Percentiles rank a stretch among this genome's conserved stretches.
phyloP scores from a whole-genome alignment of 306 rosid species.

The Begonia peltatifolia region DNA sequence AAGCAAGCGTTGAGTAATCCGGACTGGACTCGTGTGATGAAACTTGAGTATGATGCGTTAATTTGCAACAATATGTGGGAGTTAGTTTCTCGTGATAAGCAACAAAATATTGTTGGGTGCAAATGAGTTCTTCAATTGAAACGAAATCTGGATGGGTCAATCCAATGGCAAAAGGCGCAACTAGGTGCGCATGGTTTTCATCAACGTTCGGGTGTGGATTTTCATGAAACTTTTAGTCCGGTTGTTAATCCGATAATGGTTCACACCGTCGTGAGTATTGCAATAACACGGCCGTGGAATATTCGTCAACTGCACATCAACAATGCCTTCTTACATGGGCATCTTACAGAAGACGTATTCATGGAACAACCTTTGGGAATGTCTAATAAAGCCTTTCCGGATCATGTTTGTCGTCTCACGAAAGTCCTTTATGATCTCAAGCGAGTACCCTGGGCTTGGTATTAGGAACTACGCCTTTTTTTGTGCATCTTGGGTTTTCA shows the following conservation, averaged over 20 bases:
- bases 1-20: not conserved
- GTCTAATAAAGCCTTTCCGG: not conserved
- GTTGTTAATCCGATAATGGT: not conserved
- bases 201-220: too few relatives aligned
- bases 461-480: not conserved
- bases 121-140: slow-evolving; percentile 4
- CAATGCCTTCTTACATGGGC: not conserved
- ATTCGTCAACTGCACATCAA: not conserved
- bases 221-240: too few relatives aligned
- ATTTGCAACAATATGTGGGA: too few relatives aligned
- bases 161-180: not conserved
- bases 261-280: not conserved
- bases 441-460: not conserved
- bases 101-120: not conserved
- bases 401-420: not conserved
- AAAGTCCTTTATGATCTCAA: not conserved
- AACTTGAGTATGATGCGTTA: not conserved
- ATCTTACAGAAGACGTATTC: not conserved
- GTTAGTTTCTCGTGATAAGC: not conserved
- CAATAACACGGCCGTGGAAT: not conserved
- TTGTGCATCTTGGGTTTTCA: not conserved
- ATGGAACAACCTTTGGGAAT: not conserved
- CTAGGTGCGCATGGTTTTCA: not conserved
- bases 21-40: not conserved
- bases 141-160: not conserved